Conservation (phyloP, 441 rosid species). For the Populus hybrid region DNA sequence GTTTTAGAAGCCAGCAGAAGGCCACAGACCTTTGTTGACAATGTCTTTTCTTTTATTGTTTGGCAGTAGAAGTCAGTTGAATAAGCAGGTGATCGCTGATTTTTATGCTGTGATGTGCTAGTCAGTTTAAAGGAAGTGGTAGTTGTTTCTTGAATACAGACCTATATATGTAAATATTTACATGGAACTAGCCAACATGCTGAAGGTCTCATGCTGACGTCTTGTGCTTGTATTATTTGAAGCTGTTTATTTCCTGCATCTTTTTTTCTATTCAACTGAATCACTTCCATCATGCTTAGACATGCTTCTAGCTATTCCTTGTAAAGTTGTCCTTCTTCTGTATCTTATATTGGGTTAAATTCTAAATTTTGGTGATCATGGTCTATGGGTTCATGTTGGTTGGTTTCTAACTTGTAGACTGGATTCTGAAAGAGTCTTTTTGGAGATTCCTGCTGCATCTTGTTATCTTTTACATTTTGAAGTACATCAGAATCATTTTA, state of each 20-base stretch:
- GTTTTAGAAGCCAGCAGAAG: too few species aligned
- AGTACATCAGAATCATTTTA: neutral
- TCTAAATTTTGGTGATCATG: neutral
- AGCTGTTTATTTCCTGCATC: neutral
- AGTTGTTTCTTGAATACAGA: neutral
- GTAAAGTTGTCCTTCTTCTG: neutral
- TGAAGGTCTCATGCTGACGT: neutral
- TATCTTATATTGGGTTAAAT: neutral
- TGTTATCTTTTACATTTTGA: neutral
- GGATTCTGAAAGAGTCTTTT: neutral
- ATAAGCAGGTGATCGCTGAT: too few species aligned
- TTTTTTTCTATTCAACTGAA: neutral
- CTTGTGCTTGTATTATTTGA: neutral
- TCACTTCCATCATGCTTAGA: neutral
- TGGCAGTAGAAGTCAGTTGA: too few species aligned
- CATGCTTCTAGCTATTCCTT: neutral
- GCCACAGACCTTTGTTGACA: too few species aligned
- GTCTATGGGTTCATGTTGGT: neutral
- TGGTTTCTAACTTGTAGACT: neutral
- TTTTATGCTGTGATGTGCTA: too few species aligned
- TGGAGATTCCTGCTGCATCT: neutral
- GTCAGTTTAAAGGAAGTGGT: neutral
- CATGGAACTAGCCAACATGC: neutral
- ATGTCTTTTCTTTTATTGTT: too few species aligned
- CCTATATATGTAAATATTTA: neutral